Base-by-base conservation (phyloP, 1,284 basidiomycete species). In the Boletus hoseneyae region DNA sequence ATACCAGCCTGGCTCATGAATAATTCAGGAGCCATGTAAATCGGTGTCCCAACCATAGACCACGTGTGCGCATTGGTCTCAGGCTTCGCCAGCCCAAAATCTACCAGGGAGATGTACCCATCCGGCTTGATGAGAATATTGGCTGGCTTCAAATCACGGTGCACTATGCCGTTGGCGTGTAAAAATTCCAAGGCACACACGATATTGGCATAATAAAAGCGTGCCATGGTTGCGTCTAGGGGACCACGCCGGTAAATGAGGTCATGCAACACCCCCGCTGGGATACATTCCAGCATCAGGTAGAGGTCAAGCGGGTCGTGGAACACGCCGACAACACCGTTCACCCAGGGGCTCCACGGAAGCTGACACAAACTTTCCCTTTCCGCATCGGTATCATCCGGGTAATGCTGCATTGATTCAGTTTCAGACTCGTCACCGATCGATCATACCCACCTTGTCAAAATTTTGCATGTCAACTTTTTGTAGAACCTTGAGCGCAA, bases 81-180 rank as follows among this genome's bases (percentile, higher is more conserved):
- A 35, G 76, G 71, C 55, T 80, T 81, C 3, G 81, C 77, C 37
- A 79, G 63, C 8, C 87, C 87, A 65, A 92, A 88, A 64, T 92
- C 89, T 9, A 80, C 81, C 21, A 92, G 74, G 66, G 81, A 79
- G 60, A 90, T 65, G 60, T 83, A 83, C 16, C 81, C 80, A 53
- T 81, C 75, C 2, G 67, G 60, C 42, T 75, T 77, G 45, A 94
- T 72, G 30, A 94, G 74, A 50, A 94, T 84, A 58, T 93, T 93
- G 59, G 85, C 86, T 9, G 89, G 88, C 65, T 93, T 93, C 59
- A 94, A 76, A 64, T 93, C 89, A n/a, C 88, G 78, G 66, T 94
- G 92, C 5, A 88, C 80, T 56, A 93, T 80, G 50, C 82, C 83
- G 55, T 85, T 77, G 32, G 67, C 72, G 59, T 89, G 87, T 3